Evolutionary conservation across 352 stramenopile genomes (phyloP).

Genomic region (Pythium periplocum): DNA sequence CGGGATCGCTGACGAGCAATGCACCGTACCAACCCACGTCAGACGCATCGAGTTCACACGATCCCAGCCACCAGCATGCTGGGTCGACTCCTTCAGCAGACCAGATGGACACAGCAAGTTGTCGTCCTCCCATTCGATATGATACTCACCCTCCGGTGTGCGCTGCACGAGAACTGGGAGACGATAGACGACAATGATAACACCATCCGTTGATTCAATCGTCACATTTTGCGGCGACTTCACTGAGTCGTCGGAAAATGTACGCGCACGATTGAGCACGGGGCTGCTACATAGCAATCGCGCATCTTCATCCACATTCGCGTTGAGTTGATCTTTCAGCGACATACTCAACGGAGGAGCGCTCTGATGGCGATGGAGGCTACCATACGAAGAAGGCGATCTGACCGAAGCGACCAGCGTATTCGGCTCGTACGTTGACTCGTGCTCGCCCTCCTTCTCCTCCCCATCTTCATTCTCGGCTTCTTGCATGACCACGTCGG

Average conservation of each 20-base stretch:
- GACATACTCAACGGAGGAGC: conserved; percentile 6
- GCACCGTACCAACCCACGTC: conserved; percentile 82
- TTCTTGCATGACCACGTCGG: conserved; percentile 23
- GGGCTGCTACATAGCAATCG: conserved; percentile 33
- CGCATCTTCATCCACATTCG: conserved; percentile 13
- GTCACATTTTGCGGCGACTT: conserved; percentile 73
- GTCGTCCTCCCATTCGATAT: conserved; percentile 86
- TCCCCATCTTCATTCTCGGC: conserved; percentile 20
- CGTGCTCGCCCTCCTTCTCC: conserved; percentile 4
- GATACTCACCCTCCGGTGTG: conserved; percentile 58
- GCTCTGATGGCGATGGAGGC: conserved; percentile 19
- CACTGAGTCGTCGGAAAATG: conserved; percentile 54
- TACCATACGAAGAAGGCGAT: background rate
- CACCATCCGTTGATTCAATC: conserved; percentile 92
- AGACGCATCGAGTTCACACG: conserved; percentile 73
- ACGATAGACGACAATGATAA: conserved; percentile 96
- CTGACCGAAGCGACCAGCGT: background rate
- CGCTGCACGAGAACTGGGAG: conserved; percentile 91
- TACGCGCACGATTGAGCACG: conserved; percentile 32
- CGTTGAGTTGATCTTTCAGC: background rate
- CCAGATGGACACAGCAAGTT: conserved; percentile 83
- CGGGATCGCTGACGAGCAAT: conserved; percentile 69
- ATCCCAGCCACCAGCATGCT: conserved; percentile 49
- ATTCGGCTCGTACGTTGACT: background rate
- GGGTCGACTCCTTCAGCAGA: conserved; percentile 63